Conservation (phyloP, 768 basidiomycete genomes). For the Lentinula raphanica region DNA sequence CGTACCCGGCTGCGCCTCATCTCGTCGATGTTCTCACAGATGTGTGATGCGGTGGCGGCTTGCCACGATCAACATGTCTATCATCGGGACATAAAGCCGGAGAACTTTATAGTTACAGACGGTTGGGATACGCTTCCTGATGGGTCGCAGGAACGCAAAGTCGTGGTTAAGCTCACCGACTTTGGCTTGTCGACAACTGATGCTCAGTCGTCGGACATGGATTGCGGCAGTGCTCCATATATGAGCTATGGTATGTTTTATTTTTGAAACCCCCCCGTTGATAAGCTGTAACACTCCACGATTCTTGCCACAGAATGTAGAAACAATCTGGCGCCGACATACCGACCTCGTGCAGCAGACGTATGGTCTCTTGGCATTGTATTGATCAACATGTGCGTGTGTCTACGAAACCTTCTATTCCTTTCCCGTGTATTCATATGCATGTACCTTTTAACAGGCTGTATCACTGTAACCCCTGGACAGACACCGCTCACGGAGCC, state of each 20-base stretch:
- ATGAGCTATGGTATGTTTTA: slow-evolving; percentile 86
- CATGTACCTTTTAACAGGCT: slow-evolving; percentile 45
- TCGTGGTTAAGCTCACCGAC: slow-evolving; percentile 94
- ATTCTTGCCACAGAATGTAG: slow-evolving; percentile 72
- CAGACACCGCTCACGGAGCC: slow-evolving; percentile 79
- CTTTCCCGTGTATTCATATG: slow-evolving; percentile 5
- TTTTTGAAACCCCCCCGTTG: not conserved
- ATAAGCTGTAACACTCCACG: slow-evolving; percentile 12
- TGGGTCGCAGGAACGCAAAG: slow-evolving; percentile 70
- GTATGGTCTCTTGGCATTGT: slow-evolving; percentile 99
- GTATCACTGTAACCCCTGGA: slow-evolving; percentile 98
- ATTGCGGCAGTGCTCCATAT: slow-evolving; percentile 97
- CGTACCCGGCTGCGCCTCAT: slow-evolving; percentile 87
- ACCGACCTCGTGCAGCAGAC: slow-evolving; percentile 91
- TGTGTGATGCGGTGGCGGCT: slow-evolving; percentile 95
- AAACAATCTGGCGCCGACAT: slow-evolving; percentile 93
- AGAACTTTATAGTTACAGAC: slow-evolving; percentile 96
- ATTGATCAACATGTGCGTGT: slow-evolving; percentile 88
- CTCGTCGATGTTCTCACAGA: slow-evolving; percentile 95
- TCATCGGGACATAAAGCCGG: slow-evolving; percentile 98
- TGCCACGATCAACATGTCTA: slow-evolving; percentile 90
- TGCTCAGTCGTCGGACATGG: slow-evolving; percentile 87
- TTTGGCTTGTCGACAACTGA: slow-evolving; percentile 95
- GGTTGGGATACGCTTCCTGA: slow-evolving; percentile 52
- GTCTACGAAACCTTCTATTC: not conserved